A percentile compares a stretch with the other conserved stretches of the same genome.
These are phyloP conservation scores for Penicillium concentricum DNA, from an alignment of 2,329 filamentous ascomycete species.

Conservation along the genomic window DNA sequence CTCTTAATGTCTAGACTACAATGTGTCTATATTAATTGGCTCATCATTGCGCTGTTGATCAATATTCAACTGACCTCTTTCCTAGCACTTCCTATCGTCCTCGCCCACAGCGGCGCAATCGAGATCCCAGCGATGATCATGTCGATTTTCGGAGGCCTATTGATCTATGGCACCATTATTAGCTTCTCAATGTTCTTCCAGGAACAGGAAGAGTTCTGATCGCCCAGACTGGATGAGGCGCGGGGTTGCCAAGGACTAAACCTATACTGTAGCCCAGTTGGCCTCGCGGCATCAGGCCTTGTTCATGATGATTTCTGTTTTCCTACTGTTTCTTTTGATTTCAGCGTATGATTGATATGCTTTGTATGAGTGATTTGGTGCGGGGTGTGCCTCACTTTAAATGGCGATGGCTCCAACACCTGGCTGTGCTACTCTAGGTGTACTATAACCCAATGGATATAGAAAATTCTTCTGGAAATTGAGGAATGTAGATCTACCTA, in stretches of 20 bases:
- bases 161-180: conserved; percentile 98
- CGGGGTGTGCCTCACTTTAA: conserved; percentile 5
- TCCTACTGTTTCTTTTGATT: conserved; percentile 20
- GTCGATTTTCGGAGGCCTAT: conserved; percentile 84
- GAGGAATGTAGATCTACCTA: neutral
- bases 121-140: conserved; percentile 84
- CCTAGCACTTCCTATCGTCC: conserved; percentile 78
- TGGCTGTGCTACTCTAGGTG: conserved; percentile 20
- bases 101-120: conserved; percentile 86
- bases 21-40: neutral
- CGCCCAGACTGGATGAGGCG: neutral
- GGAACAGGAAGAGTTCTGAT: conserved; percentile 90
- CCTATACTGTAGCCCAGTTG: neutral
- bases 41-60: neutral
- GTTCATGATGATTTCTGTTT: conserved; percentile 19
- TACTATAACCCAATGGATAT: conserved; percentile 24
- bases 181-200: conserved; percentile 98
- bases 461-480: conserved; percentile 15
- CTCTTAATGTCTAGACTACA: neutral
- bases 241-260: neutral
- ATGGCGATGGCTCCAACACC: conserved; percentile 12
- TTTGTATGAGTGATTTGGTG: conserved; percentile 21
- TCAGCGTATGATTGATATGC: conserved; percentile 21
- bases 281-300: neutral
- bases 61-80: conserved; percentile 14